Base-by-base conservation (phyloP, 169 alveolate species). In the Cryptosporidium muris region DNA sequence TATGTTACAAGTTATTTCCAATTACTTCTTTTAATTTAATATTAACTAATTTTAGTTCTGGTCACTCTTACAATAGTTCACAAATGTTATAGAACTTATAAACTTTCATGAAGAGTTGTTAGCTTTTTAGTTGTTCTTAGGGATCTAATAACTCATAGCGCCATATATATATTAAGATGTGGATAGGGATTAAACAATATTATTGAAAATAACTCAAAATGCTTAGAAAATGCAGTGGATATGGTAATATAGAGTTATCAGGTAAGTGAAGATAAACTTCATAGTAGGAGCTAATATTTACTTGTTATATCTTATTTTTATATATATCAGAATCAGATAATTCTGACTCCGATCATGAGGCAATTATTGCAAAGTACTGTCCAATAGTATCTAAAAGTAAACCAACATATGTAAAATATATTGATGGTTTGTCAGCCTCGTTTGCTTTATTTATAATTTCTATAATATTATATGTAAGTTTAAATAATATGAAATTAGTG, bases 311-410 rank as follows among this genome's bases (percentile, higher is more conserved):
- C 37, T 16, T 48, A 11, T 48, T 64, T 65, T 4, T 7, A 74
- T 68, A 74, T 58, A 34, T 74, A 12, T 45, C 74, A 12, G 85
- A 56, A 25, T 74, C 85, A 1, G 85, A 74, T 74, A 74, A 68
- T 45, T 74, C 74, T 60, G 85, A 68, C 7, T 74, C 85, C 5
- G 85, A 74, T 43, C 63, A 74, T 38, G 85, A 74, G 14, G 85
- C 67, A 38, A 56, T 74, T 7, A 36, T 74, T 37, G 43, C 40
- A 11, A 74, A 74, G 43, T 74, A 74, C 58, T 74, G 85, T 58
- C 85, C 85, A 58, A 74, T 74, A 2, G 85, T 68, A 1, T 58
- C 74, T 34, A 58, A 74, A 60, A 45, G 48, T 11, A 74, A 43
- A 11, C 53, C 85, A 8, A 51, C 25, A 5, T 74, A 74, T 74